Evolutionary conservation across 192 early-diverging fungal genomes (phyloP).

Genomic region (Coemansia sp.): DNA sequence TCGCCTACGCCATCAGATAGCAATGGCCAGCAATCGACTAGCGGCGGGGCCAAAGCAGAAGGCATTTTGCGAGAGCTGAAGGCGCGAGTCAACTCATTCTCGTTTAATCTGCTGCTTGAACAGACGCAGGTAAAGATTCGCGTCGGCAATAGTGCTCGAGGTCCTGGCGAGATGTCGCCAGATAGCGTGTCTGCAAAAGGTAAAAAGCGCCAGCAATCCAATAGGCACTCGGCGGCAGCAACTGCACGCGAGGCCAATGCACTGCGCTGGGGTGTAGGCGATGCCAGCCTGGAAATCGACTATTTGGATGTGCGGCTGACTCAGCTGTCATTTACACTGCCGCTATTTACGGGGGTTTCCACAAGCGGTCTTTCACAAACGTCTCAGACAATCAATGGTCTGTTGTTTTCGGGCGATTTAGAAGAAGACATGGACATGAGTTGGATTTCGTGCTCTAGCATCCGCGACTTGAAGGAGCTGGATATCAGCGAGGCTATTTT

Average conservation of each 20-base stretch:
- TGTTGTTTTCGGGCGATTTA: slow-evolving; percentile 27
- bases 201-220: not conserved
- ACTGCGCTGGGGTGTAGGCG: slow-evolving; percentile 53
- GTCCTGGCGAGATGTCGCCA: not conserved
- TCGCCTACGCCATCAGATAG: slow-evolving; percentile 44
- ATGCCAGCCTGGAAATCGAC: slow-evolving; percentile 52
- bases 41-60: slow-evolving; percentile 43
- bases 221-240: not conserved
- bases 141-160: slow-evolving; percentile 10
- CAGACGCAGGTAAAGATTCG: slow-evolving; percentile 41
- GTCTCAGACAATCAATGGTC: slow-evolving; percentile 18
- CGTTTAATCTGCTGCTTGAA: slow-evolving; percentile 44
- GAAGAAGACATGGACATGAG: slow-evolving; percentile 25
- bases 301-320: slow-evolving; percentile 54
- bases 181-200: not conserved
- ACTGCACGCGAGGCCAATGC: slow-evolving; percentile 14
- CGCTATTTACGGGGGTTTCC: slow-evolving; percentile 35
- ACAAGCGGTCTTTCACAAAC: not conserved
- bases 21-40: not conserved
- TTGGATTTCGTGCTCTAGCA: slow-evolving; percentile 39
- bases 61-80: slow-evolving; percentile 49
- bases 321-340: slow-evolving; percentile 42
- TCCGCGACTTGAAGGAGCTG: slow-evolving; percentile 47
- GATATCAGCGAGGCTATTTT: slow-evolving; percentile 43
- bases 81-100: slow-evolving; percentile 49